A percentile compares a stretch with the other conserved stretches of the same genome.
These are phyloP conservation scores for Clausena lansium DNA, from an alignment of 345 rosid genomes.

Conservation along the genomic window DNA sequence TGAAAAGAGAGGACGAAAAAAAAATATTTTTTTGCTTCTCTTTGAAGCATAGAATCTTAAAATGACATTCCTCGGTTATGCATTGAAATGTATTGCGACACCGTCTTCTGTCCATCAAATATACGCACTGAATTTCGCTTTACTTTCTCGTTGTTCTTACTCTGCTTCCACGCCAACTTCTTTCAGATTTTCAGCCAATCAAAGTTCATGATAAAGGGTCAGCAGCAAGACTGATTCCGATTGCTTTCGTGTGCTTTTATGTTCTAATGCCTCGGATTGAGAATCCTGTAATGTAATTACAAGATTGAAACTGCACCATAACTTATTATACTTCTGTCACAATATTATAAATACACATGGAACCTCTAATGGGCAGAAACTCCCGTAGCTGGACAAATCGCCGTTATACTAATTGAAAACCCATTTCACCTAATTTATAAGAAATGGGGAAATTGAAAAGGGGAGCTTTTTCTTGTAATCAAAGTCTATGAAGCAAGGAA, in stretches of 20 bases:
- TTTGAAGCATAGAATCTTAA: background rate
- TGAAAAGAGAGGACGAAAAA: too few species aligned
- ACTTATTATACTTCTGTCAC: background rate
- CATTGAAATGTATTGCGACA: background rate
- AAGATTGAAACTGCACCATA: background rate
- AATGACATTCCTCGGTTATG: background rate
- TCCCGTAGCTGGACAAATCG: background rate
- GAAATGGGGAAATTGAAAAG: background rate
- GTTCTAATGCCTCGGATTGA: background rate
- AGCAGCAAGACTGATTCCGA: background rate
- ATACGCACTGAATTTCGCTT: background rate
- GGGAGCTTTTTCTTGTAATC: constrained; percentile 28
- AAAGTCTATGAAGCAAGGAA: constrained; percentile 19
- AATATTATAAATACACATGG: background rate
- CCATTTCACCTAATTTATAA: constrained; percentile 25
- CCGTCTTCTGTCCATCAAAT: background rate
- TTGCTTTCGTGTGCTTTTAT: too few species aligned
- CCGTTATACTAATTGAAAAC: constrained; percentile 7
- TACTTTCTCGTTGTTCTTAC: background rate
- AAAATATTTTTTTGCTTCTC: background rate
- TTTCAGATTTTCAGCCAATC: background rate
- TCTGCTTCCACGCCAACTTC: background rate
- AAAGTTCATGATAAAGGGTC: background rate
- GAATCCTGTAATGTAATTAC: background rate
- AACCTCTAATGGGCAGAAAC: too few species aligned